phyloP scores from a whole-genome alignment of 352 stramenopile genomes.

The Phytophthora kernoviae region DNA sequence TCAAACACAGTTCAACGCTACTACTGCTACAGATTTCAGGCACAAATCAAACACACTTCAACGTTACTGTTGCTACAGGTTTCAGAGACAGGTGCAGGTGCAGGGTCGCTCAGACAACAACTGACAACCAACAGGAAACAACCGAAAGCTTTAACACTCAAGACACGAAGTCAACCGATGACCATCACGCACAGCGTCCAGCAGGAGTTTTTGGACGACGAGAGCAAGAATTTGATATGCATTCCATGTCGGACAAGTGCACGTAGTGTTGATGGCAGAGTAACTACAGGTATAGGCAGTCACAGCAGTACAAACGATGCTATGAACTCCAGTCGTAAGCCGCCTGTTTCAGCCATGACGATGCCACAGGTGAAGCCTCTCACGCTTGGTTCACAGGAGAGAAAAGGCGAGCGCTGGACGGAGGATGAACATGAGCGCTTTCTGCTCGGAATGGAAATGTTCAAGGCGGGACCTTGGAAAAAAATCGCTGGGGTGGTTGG shows the following conservation, averaged over 20 bases:
- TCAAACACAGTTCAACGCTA: conserved; percentile 10
- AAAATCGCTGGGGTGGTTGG: conserved; percentile 48
- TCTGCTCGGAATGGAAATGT: conserved; percentile 49
- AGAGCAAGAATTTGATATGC: conserved; percentile 39
- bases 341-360: no score
- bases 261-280: neutral
- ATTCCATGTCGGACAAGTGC: conserved; percentile 25
- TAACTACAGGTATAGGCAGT: neutral
- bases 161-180: conserved; percentile 24
- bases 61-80: conserved; percentile 7
- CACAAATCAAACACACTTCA: no score
- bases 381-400: conserved; percentile 12
- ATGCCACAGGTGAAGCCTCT: neutral
- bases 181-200: conserved; percentile 44
- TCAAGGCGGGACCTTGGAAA: conserved; percentile 51
- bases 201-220: conserved; percentile 40
- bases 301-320: no score
- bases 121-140: conserved; percentile 8
- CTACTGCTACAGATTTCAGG: no score
- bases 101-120: conserved; percentile 4
- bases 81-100: conserved; percentile 1
- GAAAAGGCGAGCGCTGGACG: conserved; percentile 42
- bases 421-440: conserved; percentile 59
- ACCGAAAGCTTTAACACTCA: no score
- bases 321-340: neutral